Base-by-base conservation (phyloP, 257 asterid species). In the Nicotiana sylvestris region DNA sequence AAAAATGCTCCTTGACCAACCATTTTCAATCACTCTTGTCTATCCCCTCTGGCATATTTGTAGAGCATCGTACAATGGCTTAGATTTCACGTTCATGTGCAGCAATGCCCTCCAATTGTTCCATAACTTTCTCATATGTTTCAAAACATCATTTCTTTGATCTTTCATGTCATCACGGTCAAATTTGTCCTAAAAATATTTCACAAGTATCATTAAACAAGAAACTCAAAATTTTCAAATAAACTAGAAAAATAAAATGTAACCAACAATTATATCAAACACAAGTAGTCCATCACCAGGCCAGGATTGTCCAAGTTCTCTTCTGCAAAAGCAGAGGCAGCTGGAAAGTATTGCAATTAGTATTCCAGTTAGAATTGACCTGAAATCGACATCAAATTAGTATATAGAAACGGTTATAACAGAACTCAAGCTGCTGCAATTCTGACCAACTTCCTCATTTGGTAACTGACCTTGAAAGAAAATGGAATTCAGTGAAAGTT, bases 391-490 rank as follows among this genome's bases (percentile, higher is more conserved):
- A 51, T 11, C 57, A 51, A 11, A 51, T 51, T 51, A 2, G 16
- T 3, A 0, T 27, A 92, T 95, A 1, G 67, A 46, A 25, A 92
- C 81, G 86, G 89, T 92, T 92, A 76, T 91, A 95, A 65, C 83
- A 92, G 29, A 92, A 87, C 83, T 91, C 91, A 55, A 92, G 91
- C 86, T 53, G 86, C 85, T 80, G 82, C 65, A 92, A 84, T 49
- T 82, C 70, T 12, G 92, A 87, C 82, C 94, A 91, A 89, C 89
- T 91, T 8, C 88, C 90, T 88, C 89, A 33, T 81, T 81, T 33
- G 95, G 97, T 65, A 92, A 89, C 68, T 72, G 81, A 27, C 93
- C 92, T 39, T 88, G 83, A 56, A 92, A 84, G 49, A 77, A 82
- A 86, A 89, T 92, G 0, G 94, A 87, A 65, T 69, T 88, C 86